Conservation (phyloP, 1,139 yeast genomes). For the Debaryomyces subglobosus region DNA sequence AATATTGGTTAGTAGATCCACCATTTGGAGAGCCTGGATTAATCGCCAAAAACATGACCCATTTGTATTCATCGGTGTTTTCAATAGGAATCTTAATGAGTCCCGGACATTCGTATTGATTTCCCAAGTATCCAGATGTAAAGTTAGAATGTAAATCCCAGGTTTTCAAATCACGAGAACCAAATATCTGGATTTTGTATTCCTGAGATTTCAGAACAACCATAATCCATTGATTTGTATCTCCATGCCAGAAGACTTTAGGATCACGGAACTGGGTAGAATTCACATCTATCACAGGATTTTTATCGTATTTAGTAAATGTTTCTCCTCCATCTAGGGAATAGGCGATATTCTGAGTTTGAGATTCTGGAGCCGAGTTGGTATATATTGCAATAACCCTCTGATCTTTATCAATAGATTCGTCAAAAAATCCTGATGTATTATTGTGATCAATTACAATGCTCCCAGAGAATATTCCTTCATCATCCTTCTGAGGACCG, state of each 20-base stretch:
- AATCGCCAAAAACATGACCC: slow-evolving; percentile 37
- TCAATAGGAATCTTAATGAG: slow-evolving; percentile 27
- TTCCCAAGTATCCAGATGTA: slow-evolving; percentile 33
- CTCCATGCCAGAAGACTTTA: slow-evolving; percentile 39
- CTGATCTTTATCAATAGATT: slow-evolving; percentile 23
- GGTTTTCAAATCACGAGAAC: slow-evolving; percentile 27
- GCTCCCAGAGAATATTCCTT: slow-evolving; percentile 36
- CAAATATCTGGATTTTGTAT: slow-evolving; percentile 30
- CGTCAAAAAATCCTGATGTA: slow-evolving; percentile 35
- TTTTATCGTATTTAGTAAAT: slow-evolving; percentile 27
- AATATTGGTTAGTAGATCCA: slow-evolving; percentile 38
- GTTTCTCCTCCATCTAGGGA: slow-evolving; percentile 38
- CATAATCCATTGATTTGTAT: slow-evolving; percentile 36
- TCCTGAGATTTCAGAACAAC: slow-evolving; percentile 33
- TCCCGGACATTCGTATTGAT: slow-evolving; percentile 42
- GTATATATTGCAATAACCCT: slow-evolving; percentile 41
- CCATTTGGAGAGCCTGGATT: slow-evolving; percentile 42
- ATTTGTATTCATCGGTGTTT: slow-evolving; percentile 20
- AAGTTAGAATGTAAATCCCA: slow-evolving; percentile 34
- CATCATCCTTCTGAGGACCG: slow-evolving; percentile 22
- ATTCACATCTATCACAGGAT: slow-evolving; percentile 34
- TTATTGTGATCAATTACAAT: slow-evolving; percentile 36
- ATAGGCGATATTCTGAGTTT: slow-evolving; percentile 34
- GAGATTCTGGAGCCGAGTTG: slow-evolving; percentile 19
- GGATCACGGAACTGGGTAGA: slow-evolving; percentile 40